These are phyloP conservation scores for Pseudozyma pruni DNA, from an alignment of 1,284 basidiomycete genomes.

Conservation along the genomic window DNA sequence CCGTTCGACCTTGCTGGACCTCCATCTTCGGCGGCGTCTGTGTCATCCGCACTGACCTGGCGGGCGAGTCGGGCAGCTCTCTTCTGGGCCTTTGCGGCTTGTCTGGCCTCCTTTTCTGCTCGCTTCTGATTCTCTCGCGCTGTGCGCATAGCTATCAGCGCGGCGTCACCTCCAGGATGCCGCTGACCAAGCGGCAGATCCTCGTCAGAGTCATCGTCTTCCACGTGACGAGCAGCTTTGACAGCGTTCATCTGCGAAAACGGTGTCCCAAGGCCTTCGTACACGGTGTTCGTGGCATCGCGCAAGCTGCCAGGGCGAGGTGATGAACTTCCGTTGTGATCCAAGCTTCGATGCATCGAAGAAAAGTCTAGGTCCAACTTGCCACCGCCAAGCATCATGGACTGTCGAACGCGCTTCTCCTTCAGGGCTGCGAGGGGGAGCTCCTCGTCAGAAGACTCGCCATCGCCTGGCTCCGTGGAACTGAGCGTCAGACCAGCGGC, in stretches of 20 bases:
- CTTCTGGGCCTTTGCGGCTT: slow-evolving; percentile 24
- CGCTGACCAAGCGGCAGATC: slow-evolving; percentile 55
- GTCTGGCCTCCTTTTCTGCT: slow-evolving; percentile 31
- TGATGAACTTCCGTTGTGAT: slow-evolving; percentile 10
- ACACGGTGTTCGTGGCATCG: background rate
- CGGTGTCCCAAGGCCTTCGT: slow-evolving; percentile 5
- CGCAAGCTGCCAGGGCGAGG: slow-evolving; percentile 14
- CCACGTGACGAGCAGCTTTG: slow-evolving; percentile 1
- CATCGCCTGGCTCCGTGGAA: slow-evolving; percentile 5
- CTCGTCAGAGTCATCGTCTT: slow-evolving; percentile 53
- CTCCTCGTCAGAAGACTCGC: slow-evolving; percentile 57
- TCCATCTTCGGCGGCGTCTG: slow-evolving; percentile 4
- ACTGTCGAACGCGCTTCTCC: slow-evolving; percentile 47
- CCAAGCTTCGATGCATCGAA: slow-evolving; percentile 1
- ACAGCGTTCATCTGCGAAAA: background rate
- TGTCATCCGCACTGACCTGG: slow-evolving; percentile 13
- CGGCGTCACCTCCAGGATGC: slow-evolving; percentile 42
- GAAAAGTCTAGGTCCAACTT: slow-evolving; percentile 53
- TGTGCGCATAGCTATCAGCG: slow-evolving; percentile 24
- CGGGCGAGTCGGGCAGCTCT: slow-evolving; percentile 25
- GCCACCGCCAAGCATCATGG: slow-evolving; percentile 39
- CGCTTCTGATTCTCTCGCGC: slow-evolving; percentile 34
- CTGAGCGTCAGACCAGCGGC: slow-evolving; percentile 31
- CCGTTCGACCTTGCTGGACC: background rate
- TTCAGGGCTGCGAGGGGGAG: slow-evolving; percentile 54